Evolutionary conservation across 805 yeast species (phyloP), one percentile per base, ranked within the genome.

Genomic region (Ogataea trehalophila): DNA sequence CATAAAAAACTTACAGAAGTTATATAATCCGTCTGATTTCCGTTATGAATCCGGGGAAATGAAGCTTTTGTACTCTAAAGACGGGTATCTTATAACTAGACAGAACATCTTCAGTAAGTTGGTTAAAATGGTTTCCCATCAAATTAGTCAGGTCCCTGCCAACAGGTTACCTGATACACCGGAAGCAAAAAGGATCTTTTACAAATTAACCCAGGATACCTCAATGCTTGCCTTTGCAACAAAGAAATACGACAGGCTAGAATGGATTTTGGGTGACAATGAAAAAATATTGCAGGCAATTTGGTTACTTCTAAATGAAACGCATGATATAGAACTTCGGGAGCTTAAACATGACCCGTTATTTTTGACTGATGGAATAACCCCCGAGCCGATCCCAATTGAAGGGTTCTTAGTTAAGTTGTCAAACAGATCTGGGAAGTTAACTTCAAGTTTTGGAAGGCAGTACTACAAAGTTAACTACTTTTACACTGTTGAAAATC

Each of bases 341-440:
- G 72, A 68, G 17, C 59, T 74, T 23, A 54, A 60, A 15, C 74
- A 73, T 45, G 71, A 72, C 47, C 69, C 77, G 4, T 59, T 68
- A 43, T 36, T 39, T 2, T 58, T 71, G 1, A 35, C 54, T 33
- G 56, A 53, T 16, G 65, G 61, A 2, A 46, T 49, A 8, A 8
- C 72, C 17, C 42, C 53, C 0, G 95, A 85, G 59, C 97, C 97
- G 0, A 44, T 67, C 0, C 83, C 96, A 0, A 63, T 89, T 9
- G 98, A 92, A 66, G 98, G 98, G 0, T 90, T 86, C 60, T 62
- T 91, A 18, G 68, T 78, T 3, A 73, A 83, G 43, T 60, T 84
- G 31, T 74, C 83, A 0, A 73, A 79, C 39, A 71, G 76, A 48
- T 59, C 63, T 6, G 88, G 88, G 0, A 60, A 54, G 23, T n/a